These are phyloP conservation scores for Torulaspora gathmanii DNA, from an alignment of 805 yeast species.

Conservation along the genomic window DNA sequence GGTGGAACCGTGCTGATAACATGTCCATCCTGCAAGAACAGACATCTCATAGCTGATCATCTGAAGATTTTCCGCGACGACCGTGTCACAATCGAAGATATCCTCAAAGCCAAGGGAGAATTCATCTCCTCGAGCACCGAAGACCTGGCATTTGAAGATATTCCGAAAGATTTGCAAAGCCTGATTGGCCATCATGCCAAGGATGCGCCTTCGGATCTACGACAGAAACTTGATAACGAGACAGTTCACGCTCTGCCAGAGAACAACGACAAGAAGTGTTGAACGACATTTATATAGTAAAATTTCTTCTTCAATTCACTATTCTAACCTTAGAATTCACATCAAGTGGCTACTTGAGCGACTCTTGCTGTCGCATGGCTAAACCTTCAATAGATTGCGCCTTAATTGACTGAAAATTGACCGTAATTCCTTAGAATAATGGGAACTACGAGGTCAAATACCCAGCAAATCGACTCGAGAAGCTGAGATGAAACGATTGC, in stretches of 20 bases:
- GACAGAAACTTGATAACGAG: slow-evolving; percentile 20
- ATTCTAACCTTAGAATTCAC: neutral
- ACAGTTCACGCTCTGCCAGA: slow-evolving; percentile 18
- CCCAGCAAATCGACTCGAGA: neutral
- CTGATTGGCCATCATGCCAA: slow-evolving; percentile 62
- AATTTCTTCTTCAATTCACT: neutral
- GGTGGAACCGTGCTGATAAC: slow-evolving; percentile 82
- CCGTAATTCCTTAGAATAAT: neutral
- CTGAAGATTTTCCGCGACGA: slow-evolving; percentile 77
- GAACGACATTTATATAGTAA: neutral
- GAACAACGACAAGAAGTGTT: neutral
- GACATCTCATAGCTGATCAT: slow-evolving; percentile 90
- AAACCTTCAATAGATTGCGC: neutral
- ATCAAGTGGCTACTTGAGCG: neutral
- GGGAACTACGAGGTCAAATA: neutral
- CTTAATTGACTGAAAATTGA: neutral
- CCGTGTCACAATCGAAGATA: slow-evolving; percentile 69
- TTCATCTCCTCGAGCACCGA: slow-evolving; percentile 57
- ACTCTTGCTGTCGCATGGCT: neutral
- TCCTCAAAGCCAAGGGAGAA: slow-evolving; percentile 71
- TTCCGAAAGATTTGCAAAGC: slow-evolving; percentile 31
- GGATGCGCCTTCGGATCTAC: slow-evolving; percentile 52
- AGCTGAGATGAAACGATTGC: slow-evolving; percentile 21
- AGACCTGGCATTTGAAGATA: slow-evolving; percentile 52
- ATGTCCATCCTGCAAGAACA: slow-evolving; percentile 84